Evolutionary conservation across 2,329 filamentous ascomycete genomes (phyloP), one percentile per base, ranked within the genome.

Genomic region (Ceratocystis cubensis): DNA sequence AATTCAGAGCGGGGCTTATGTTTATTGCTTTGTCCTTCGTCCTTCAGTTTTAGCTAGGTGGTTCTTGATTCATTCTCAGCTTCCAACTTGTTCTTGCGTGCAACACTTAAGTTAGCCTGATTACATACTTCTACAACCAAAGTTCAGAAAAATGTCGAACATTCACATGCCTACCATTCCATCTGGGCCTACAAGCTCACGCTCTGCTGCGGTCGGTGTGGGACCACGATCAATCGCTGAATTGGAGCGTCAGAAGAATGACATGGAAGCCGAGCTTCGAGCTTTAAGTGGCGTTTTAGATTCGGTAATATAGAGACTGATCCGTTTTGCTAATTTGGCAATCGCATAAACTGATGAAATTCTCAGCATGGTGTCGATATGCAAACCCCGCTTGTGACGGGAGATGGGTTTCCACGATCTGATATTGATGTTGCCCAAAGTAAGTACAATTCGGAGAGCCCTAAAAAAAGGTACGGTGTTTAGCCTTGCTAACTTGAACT

Each of bases 391-490:
- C 83, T 99, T 48, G 84, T 91, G 28, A 96, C 93, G 15, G 84
- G 86, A 69, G 94, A 97, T 76, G 94, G 94, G 61, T 99, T 90
- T 74, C 94, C 94, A 41, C 84, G 94, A 73, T 87, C 89, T 72
- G 94, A 99, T 76, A 87, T 99, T 70, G 94, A 99, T 75, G 88
- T 99, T 69, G 88, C 94, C 30, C 93, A 96, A 77, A 94, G 91
- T 94, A 84, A 70, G 80, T 66, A 37, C 33, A n/a, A 28, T 15
- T 15, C 1, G 2, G 3, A 59, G 5, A 30, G 17, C 15, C 25
- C 13, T 4, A 33, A n/a, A 37, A 25, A 57, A 10, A 8, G 28
- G 0, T 25, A 59, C 44, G 17, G 37, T 64, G 64, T 8, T 45
- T 44, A 5, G 10, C 15, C 3, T 59, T 56, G 28, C 13, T 33